Base-by-base conservation (phyloP, 2,329 filamentous ascomycete species). In the Botrytis porri region DNA sequence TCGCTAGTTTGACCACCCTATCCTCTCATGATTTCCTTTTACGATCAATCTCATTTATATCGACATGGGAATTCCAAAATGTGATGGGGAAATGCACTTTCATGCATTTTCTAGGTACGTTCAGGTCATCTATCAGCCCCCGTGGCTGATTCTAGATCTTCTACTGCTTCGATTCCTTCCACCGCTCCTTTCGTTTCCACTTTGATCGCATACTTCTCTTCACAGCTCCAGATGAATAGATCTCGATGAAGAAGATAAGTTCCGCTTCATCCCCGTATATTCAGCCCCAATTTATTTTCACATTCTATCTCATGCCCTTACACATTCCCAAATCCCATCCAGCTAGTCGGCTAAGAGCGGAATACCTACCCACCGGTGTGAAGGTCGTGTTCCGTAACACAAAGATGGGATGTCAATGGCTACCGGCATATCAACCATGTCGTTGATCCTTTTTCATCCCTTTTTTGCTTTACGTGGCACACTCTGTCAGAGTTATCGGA, bases 81-180 rank as follows among this genome's bases (percentile, higher is more conserved):
- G 35, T 62, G 60, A 62, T 41, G 37, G 60, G 60, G 35, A 41
- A 62, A 62, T 41, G 35, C 60, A 39, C 60, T 41, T n/a, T 6
- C 35, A 61, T 39, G 20, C 22, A 25, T 57, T 29, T 18, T 37
- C 32, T 32, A 61, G 59, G 59, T 22, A 61, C 59, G 39, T 41
- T 39, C 25, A 39, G 35, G 35, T 18, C 22, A n/a, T 41, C 18
- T 29, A n/a, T 61, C 35, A n/a, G 35, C 29, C 60, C 59, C 60
- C 60, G 25, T 62, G 60, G 60, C 60, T 39, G 37, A 62, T n/a
- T 62, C 60, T 62, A 62, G 60, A 62, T 25, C 60, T 62, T 62
- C 35, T 25, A 9, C 9, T 62, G 6, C 60, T 62, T 62, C 60
- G 16, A 62, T 41, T 41, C 41, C 37, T 39, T 41, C 60, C 37